These are phyloP conservation scores for Boletus rex-veris DNA, from an alignment of 768 basidiomycete genomes.

Conservation along the genomic window DNA sequence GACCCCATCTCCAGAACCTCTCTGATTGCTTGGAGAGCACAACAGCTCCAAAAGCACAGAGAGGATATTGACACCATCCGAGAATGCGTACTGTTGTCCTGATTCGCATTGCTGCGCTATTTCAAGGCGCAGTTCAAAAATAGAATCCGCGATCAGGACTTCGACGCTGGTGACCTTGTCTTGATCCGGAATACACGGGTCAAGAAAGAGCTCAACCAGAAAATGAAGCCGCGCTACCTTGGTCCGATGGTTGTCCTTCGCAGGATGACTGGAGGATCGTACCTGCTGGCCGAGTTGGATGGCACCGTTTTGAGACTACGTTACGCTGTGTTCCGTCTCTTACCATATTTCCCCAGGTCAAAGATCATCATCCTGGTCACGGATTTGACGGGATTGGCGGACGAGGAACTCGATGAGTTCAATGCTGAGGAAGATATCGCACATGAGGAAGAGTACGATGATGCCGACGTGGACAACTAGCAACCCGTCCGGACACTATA, in stretches of 20 bases:
- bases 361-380: neutral
- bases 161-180: neutral
- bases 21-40: too few relatives aligned
- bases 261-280: neutral
- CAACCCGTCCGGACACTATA: too few relatives aligned
- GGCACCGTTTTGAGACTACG: neutral
- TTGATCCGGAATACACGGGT: neutral
- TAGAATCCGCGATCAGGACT: accelerated
- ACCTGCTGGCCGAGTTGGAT: neutral
- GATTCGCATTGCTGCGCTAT: neutral
- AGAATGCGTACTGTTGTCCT: neutral
- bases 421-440: neutral
- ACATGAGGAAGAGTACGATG: neutral
- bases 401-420: neutral
- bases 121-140: neutral
- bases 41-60: neutral
- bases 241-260: neutral
- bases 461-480: too few relatives aligned
- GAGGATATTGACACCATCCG: neutral
- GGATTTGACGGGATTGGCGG: neutral
- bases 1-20: too few relatives aligned
- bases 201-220: neutral
- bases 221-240: neutral
- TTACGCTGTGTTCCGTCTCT: neutral
- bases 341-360: neutral